Evolutionary conservation across 345 rosid genomes (phyloP).

Genomic region (Bretschneidera sinensis): DNA sequence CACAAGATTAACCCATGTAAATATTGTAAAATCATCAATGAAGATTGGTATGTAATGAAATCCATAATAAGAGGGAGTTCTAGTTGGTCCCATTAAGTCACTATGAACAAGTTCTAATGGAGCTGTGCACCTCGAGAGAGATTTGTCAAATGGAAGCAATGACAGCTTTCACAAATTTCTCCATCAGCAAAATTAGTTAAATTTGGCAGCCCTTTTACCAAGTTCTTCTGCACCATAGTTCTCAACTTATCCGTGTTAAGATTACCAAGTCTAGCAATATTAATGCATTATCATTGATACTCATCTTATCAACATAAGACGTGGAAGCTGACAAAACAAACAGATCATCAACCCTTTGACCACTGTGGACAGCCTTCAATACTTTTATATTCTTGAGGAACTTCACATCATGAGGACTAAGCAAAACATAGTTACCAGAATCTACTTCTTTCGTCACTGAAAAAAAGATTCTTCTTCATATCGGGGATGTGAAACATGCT

Average conservation of each 20-base stretch:
- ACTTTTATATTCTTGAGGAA: slow-evolving; percentile 18
- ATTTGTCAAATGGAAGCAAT: slow-evolving; percentile 22
- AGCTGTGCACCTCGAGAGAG: neutral
- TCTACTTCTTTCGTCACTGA: slow-evolving; percentile 6
- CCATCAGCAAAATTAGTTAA: slow-evolving; percentile 1
- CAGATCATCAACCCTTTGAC: slow-evolving; percentile 2
- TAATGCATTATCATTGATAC: slow-evolving; percentile 4
- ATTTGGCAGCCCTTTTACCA: slow-evolving; percentile 16
- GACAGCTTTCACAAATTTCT: slow-evolving; percentile 15
- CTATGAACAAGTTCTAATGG: slow-evolving; percentile 14
- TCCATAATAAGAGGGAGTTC: neutral
- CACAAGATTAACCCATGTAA: neutral
- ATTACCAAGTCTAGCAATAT: slow-evolving; percentile 17
- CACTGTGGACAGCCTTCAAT: slow-evolving; percentile 18
- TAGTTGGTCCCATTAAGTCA: slow-evolving; percentile 3
- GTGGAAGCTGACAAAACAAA: slow-evolving; percentile 17
- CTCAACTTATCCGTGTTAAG: slow-evolving; percentile 16
- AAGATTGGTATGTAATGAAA: slow-evolving; percentile 7
- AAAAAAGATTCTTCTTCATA: slow-evolving; percentile 8
- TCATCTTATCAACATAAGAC: slow-evolving; percentile 17
- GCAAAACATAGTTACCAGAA: slow-evolving; percentile 3
- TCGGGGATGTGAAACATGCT: slow-evolving; percentile 18
- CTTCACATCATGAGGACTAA: slow-evolving; percentile 16
- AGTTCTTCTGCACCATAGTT: slow-evolving; percentile 7
- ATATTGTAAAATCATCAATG: slow-evolving; percentile 13